Conservation (phyloP, 2,329 filamentous ascomycete genomes). For the Paecilomyces variotii region DNA sequence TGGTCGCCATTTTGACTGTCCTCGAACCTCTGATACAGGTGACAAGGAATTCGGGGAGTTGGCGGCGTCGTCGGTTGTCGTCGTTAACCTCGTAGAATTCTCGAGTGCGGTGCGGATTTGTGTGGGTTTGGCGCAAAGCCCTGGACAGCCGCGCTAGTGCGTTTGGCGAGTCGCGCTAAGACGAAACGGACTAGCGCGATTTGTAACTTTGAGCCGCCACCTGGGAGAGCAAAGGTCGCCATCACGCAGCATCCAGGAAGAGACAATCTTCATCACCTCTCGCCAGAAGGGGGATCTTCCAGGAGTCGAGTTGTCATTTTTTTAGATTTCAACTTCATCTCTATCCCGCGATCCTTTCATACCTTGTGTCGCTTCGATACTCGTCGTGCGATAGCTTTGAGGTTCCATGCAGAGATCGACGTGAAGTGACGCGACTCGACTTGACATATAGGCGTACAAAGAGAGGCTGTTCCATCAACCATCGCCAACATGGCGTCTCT, state of each 20-base stretch:
- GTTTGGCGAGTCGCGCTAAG: slow-evolving; percentile 31
- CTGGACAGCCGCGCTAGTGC: slow-evolving; percentile 26
- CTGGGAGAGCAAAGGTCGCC: slow-evolving; percentile 9
- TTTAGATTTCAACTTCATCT: slow-evolving; percentile 7
- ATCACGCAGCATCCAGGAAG: slow-evolving; percentile 2
- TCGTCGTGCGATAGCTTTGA: slow-evolving; percentile 10
- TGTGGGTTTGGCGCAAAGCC: slow-evolving; percentile 36
- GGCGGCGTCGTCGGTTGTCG: slow-evolving; percentile 35
- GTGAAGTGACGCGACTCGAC: slow-evolving; percentile 21
- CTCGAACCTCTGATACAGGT: slow-evolving; percentile 33
- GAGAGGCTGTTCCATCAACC: slow-evolving; percentile 14
- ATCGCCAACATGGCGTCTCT: slow-evolving; percentile 47
- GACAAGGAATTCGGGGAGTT: slow-evolving; percentile 31
- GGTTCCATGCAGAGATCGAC: slow-evolving; percentile 16
- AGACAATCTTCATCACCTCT: slow-evolving; percentile 8
- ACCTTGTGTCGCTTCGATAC: not conserved
- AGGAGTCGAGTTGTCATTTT: slow-evolving; percentile 13
- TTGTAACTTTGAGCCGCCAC: slow-evolving; percentile 24
- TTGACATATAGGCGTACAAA: slow-evolving; percentile 10
- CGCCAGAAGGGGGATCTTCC: slow-evolving; percentile 19
- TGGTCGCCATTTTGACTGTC: slow-evolving; percentile 45
- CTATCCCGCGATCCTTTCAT: slow-evolving; percentile 1
- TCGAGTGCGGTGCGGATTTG: slow-evolving; percentile 32
- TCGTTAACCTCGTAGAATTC: slow-evolving; percentile 35
- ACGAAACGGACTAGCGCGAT: slow-evolving; percentile 14